A percentile compares a stretch with the other conserved stretches of the same genome.
Evolutionary conservation across 805 yeast genomes (phyloP).

Genomic region (Sugiyamaella americana): DNA sequence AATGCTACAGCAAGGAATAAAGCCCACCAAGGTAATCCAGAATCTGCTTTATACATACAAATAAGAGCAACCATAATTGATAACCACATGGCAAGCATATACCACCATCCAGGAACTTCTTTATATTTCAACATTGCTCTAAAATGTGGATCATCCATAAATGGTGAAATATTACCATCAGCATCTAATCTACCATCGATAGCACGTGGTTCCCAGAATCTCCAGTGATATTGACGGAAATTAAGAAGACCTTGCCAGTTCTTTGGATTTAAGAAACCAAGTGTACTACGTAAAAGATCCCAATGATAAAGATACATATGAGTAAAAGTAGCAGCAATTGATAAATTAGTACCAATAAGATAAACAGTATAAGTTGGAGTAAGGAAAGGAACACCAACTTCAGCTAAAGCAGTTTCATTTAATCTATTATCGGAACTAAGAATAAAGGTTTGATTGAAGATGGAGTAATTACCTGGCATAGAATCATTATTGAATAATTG

Average conservation of each 20-base stretch:
- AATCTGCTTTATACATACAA: constrained; percentile 34
- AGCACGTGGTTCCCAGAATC: constrained; percentile 39
- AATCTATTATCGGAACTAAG: constrained; percentile 23
- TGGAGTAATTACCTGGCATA: constrained; percentile 9
- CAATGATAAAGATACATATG: constrained; percentile 31
- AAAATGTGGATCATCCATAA: constrained; percentile 47
- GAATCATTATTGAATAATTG: constrained; percentile 27
- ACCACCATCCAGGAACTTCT: constrained; percentile 61
- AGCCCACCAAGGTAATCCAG: constrained; percentile 56
- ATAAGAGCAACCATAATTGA: constrained; percentile 43
- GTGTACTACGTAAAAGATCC: constrained; percentile 25
- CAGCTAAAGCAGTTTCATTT: constrained; percentile 25
- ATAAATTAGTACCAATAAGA: constrained; percentile 31
- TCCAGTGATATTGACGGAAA: constrained; percentile 29
- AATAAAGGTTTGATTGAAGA: constrained; percentile 31
- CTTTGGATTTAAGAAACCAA: constrained; percentile 23
- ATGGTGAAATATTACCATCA: constrained; percentile 17
- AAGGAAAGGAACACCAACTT: constrained; percentile 30
- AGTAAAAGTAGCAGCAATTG: constrained; percentile 33
- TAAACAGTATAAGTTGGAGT: constrained; percentile 31
- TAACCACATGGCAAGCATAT: constrained; percentile 36
- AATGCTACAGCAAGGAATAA: constrained; percentile 48
- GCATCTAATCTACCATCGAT: constrained; percentile 15
- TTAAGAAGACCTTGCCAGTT: constrained; percentile 12
- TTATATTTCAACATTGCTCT: constrained; percentile 50